These are phyloP conservation scores for Fraxinus excelsior DNA, from an alignment of 257 asterid genomes.

Conservation along the genomic window DNA sequence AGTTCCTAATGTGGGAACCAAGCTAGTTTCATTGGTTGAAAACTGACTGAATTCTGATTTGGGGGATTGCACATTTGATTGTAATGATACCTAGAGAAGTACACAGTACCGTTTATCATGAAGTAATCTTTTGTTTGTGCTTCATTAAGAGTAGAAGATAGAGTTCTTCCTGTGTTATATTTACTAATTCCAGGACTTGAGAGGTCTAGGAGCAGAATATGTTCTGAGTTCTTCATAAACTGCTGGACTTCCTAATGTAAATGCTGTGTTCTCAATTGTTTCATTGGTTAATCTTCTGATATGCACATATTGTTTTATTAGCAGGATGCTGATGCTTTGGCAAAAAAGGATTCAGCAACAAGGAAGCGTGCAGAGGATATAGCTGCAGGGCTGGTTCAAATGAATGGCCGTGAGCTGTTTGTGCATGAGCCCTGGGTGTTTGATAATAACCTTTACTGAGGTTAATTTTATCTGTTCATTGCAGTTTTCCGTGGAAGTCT, in stretches of 20 bases:
- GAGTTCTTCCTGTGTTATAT: background rate
- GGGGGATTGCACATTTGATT: background rate
- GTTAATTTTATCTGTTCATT: background rate
- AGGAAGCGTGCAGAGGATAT: slow-evolving; percentile 82
- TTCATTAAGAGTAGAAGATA: background rate
- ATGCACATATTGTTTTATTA: background rate
- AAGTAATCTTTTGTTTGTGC: background rate
- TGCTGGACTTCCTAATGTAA: background rate
- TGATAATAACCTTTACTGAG: slow-evolving; percentile 60
- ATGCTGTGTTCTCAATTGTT: background rate
- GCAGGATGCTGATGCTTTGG: slow-evolving; percentile 71
- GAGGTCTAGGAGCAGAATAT: background rate
- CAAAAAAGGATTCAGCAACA: slow-evolving; percentile 61
- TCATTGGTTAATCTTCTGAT: background rate
- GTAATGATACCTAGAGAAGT: background rate
- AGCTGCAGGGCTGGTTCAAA: slow-evolving; percentile 67
- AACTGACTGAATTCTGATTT: background rate
- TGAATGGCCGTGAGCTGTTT: slow-evolving; percentile 92
- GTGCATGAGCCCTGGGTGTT: slow-evolving; percentile 79
- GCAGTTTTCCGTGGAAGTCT: background rate
- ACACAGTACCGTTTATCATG: background rate
- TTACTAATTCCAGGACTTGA: background rate
- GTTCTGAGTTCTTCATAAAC: background rate
- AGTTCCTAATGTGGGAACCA: background rate
- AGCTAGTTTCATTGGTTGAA: background rate